Base-by-base conservation (phyloP, 768 basidiomycete genomes). In the Paxillus rubicundulus region DNA sequence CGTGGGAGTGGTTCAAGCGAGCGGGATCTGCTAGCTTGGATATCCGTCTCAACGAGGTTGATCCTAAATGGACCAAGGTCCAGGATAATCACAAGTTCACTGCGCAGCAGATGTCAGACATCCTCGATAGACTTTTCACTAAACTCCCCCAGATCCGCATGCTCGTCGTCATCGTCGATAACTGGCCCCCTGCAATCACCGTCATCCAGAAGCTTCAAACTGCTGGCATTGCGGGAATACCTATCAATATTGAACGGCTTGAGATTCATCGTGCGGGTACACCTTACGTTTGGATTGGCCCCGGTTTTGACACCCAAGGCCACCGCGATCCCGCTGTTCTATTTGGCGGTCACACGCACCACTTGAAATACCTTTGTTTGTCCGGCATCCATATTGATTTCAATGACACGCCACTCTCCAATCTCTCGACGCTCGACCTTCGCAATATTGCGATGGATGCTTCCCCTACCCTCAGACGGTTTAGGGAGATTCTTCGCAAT, bases 311-410 rank as follows among this genome's bases (percentile, higher is more conserved):
- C 39, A 68, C 70, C 17, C 58, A 59, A 37, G 66, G 65, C 55
- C 63, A 74, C 47, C 57, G 58, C 18, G 54, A 67, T 47, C 64
- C 67, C 56, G 44, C 77, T 2, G 69, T 84, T 28, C 78, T 89
- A 53, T 84, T 78, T 49, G 79, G 81, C 16, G 76, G 70, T 2
- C 54, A 56, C 9, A 71, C 81, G 1, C 75, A 73, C 8, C 63
- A 64, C n/a, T 69, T 89, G 9, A 67, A 69, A 27, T 75, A 80
- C 58, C 59, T 88, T 38, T 74, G 78, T 34, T 61, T 86, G 28
- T 79, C 82, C 49, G 85, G 84, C 3, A 68, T 89, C 27, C 74
- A 82, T 54, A 69, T 87, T 53, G 76, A 87, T 65, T 89, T 86
- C 82, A 58, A 69, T 13, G 65, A 64, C 16, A 74, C 82, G 8